Base-by-base conservation (phyloP, 192 early-diverging fungal species). In the Gonapodya sp. region DNA sequence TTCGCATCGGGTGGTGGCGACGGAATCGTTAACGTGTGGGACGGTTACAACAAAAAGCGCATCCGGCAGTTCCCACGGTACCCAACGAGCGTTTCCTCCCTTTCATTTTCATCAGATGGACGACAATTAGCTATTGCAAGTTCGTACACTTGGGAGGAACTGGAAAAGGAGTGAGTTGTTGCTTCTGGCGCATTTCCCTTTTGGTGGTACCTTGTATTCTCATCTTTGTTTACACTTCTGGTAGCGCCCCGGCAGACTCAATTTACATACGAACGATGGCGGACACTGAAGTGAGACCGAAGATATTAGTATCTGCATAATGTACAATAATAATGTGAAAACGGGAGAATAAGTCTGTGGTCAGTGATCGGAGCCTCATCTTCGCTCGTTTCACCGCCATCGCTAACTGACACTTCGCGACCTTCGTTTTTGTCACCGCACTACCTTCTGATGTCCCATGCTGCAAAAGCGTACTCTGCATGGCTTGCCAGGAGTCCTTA, bases 1-100 rank as follows among this genome's bases (percentile, higher is more conserved):
- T 98, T 99, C 91, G 96, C 93, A 34, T 95, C 97, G 16, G 97
- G 97, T 37, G 97, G 97, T 32, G 92, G 94, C 0, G 97, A 99
- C 84, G 94, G 95, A 18, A 88, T 92, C 0, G 95, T 98, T 18
- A 93, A 91, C 81, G 87, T 97, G 35, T 99, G 97, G 97, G 95
- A 98, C 84, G 93, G 94, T 31, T 87, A 90, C 74, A 94, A 96
- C 87, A 93, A 93, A 83, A 97, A 97, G 86, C 91, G 96, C 1
- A 81, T 96, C 78, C 89, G 92, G 82, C 93, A 94, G 73, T 96
- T 93, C 81, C 91, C 93, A 30, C 86, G 88, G 30, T 97, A 95
- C 83, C 92, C 94, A 1, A 90, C 96, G 30, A 90, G 93, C 33
- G 89, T 99, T 73, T 85, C 96, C 0, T 87, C 92, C 1, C 87